These are phyloP conservation scores for Rhodofomes roseus DNA, from an alignment of 1,284 basidiomycete species.

Conservation along the genomic window DNA sequence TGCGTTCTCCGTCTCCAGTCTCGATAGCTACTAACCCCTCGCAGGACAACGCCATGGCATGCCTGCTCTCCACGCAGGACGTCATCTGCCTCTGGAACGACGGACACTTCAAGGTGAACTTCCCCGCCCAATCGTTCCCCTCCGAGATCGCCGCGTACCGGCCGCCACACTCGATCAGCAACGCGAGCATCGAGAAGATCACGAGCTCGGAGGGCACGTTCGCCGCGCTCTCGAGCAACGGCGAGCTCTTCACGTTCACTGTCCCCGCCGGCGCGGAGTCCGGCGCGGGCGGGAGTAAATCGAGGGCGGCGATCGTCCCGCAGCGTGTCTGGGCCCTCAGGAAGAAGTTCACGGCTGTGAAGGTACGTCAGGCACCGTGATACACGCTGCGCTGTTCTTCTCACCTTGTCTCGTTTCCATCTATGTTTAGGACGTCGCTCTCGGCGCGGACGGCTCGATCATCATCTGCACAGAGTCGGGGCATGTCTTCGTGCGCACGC, in stretches of 20 bases:
- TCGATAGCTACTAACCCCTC: constrained; percentile 10
- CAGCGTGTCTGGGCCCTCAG: constrained; percentile 91
- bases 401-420: neutral
- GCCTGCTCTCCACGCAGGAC: constrained; percentile 70
- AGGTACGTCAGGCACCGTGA: constrained; percentile 36
- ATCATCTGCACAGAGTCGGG: constrained; percentile 94
- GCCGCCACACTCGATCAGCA: constrained; percentile 70
- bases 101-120: constrained; percentile 70
- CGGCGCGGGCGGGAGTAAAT: constrained; percentile 14
- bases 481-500: constrained; percentile 85
- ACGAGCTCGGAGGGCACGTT: constrained; percentile 80
- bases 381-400: too few relatives aligned
- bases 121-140: constrained; percentile 68
- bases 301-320: constrained; percentile 59
- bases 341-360: constrained; percentile 84
- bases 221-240: constrained; percentile 82
- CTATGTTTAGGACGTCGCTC: constrained; percentile 70
- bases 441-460: constrained; percentile 86
- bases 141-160: constrained; percentile 75
- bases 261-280: constrained; percentile 34
- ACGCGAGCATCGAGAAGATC: constrained; percentile 78
- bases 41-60: constrained; percentile 83
- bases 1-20: constrained; percentile 18
- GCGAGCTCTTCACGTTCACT: constrained; percentile 90
- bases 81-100: constrained; percentile 86